Evolutionary conservation across 2,329 filamentous ascomycete species (phyloP), one percentile per base, ranked within the genome.

Genomic region (Tolypocladium tropicale): DNA sequence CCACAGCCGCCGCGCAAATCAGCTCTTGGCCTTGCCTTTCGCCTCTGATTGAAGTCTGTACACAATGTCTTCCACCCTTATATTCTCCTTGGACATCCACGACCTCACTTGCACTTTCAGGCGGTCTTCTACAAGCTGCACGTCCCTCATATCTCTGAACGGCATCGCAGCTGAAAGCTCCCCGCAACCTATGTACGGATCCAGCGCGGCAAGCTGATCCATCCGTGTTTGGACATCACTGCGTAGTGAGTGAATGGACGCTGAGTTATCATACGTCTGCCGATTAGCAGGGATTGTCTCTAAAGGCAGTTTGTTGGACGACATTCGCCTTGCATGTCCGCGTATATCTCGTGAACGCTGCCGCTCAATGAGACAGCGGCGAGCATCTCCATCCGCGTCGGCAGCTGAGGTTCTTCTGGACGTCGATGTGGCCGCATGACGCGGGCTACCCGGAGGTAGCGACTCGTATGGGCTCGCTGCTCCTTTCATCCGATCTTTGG

Each of bases 1-100:
- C 9, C 18, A 21, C 28, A 16, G 3, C 28, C 9, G 6, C 7
- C 25, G 18, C 23, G 10, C 14, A 28, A 25, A 14, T 59, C 59
- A 61, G 16, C 46, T 56, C 50, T 41, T 61, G 18, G 56, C 54
- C 58, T 68, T 68, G 14, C 65, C 67, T 54, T 67, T 68, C 7
- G 55, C 65, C 55, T 52, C 58, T 41, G 63, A 60, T 41, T 53
- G 60, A 37, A 68, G 52, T 36, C 53, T 63, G 56, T 66, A 67
- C 56, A 67, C 63, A 25, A 69, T 61, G 36, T 61, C 55, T n/a
- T 50, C 28, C 30, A 56, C 34, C 0, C 36, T 54, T 46, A 53
- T 55, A 2, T 53, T 53, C 32, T 34, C 55, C 28, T 48, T 52
- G 36, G 53, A 53, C 51, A 63, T 48, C 67, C 67, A 68, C n/a